These are phyloP conservation scores for Sugiyamaella sp. DNA, from an alignment of 1,139 yeast genomes.

Conservation along the genomic window DNA sequence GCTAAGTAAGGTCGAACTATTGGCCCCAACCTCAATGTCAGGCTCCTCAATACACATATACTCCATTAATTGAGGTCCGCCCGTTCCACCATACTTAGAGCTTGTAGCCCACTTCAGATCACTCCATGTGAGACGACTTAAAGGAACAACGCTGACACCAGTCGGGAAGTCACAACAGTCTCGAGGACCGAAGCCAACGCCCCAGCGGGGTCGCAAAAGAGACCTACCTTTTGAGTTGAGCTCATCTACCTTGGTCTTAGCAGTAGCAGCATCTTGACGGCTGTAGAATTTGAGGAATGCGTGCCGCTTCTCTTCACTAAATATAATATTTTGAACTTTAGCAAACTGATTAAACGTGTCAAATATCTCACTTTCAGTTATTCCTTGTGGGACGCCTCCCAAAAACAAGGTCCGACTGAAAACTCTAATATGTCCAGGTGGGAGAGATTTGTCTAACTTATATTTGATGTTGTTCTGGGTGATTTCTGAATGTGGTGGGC, in stretches of 20 bases:
- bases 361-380: slow-evolving; percentile 74
- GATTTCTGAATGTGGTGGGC: slow-evolving; percentile 23
- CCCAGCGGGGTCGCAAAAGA: slow-evolving; percentile 87
- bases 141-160: slow-evolving; percentile 86
- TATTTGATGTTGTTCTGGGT: slow-evolving; percentile 33
- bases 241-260: slow-evolving; percentile 51
- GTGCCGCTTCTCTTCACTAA: slow-evolving; percentile 87
- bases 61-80: slow-evolving; percentile 78
- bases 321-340: slow-evolving; percentile 89
- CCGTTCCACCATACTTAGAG: slow-evolving; percentile 98
- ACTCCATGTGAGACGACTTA: slow-evolving; percentile 87
- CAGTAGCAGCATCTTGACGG: slow-evolving; percentile 89
- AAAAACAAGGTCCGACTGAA: slow-evolving; percentile 87
- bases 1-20: slow-evolving; percentile 61
- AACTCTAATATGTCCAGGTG: slow-evolving; percentile 81
- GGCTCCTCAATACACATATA: slow-evolving; percentile 95
- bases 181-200: slow-evolving; percentile 98
- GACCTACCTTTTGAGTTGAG: slow-evolving; percentile 56
- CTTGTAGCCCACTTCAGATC: slow-evolving; percentile 85
- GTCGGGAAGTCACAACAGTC: slow-evolving; percentile 95
- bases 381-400: slow-evolving; percentile 87
- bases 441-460: slow-evolving; percentile 64
- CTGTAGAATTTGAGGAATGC: slow-evolving; percentile 97
- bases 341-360: slow-evolving; percentile 74
- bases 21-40: slow-evolving; percentile 94